Base-by-base conservation (phyloP, 2,329 filamentous ascomycete species). In the Nemania bipapillata region DNA sequence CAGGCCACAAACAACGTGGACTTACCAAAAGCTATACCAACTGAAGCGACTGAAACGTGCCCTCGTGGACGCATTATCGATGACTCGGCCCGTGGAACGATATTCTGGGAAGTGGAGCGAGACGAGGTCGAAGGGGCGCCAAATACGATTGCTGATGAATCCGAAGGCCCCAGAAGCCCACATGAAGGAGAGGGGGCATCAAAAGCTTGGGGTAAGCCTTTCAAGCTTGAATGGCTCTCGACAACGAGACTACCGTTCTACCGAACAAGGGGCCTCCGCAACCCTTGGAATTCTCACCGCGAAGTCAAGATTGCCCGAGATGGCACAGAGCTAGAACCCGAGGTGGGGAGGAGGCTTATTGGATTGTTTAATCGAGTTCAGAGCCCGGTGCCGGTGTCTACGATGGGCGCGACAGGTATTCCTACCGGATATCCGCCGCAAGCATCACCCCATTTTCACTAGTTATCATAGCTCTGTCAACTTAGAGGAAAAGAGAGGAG, bases 271-370 rank as follows among this genome's bases (percentile, higher is more conserved):
- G 94, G 95, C 0, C 81, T 98, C 63, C 88, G 94, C 37, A 98
- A 98, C 77, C 92, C 93, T 0, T 97, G 94, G 93, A 98, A 98
- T 79, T 92, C 93, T 4, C 97, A 97, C 76, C 86, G 95, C 60
- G 95, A 98, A 77, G 92, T 98, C 70, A 98, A 98, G 81, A 97
- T 98, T 77, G 95, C 95, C 26, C 87, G 95, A 75, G 95, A 98
- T 75, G 95, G 95, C 1, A 98, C 95, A 0, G 95, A 98, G 79
- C 83, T 98, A 61, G 95, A 98, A 80, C 92, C 94, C 30, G 87
- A 85, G 32, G 87, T 97, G 50, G 95, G 94, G 4, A 88, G 89
- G 74, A 89, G 89, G 74, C 82, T 98, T 62, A 85, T 96, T 70
- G 89, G 90, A 52, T 86, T 97, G 75, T 97, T 98, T 79, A 91